Evolutionary conservation across 495 filamentous ascomycete species (phyloP), one percentile per base, ranked within the genome.

Genomic region (Penicillium cinerascens): DNA sequence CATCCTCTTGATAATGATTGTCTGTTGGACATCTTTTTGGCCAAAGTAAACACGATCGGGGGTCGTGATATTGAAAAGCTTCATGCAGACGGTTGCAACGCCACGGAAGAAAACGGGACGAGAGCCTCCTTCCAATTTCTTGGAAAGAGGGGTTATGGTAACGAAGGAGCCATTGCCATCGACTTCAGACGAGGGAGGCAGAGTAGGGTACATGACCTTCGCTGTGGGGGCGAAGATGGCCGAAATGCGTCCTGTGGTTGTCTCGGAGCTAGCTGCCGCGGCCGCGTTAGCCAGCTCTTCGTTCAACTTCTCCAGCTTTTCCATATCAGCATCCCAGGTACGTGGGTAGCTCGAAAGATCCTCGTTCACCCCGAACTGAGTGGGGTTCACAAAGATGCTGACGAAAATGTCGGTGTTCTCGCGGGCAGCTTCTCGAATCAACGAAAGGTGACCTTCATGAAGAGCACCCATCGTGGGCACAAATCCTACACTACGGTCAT

Each of bases 401-500:
- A 97, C 88, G 49, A 96, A 84, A 44, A 97, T 85, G 56, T 87
- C 79, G 52, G 87, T 83, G 70, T 91, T 93, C 63, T 95, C 89
- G 48, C 77, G 68, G 0, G 92, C 95, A 6, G 93, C 93, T 56
- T 85, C 79, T 27, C 91, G 91, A 61, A 96, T 88, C 6, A 97
- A 76, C 11, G 88, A 87, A 27, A 97, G 71, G 67, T 98, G 93
- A 22, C 93, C 93, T 51, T 87, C 80, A 68, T 98, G 93, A 0
- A 98, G 80, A 15, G 93, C 93, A 36, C 93, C 93, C 92, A 98
- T 97, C 9, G 93, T 98, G 0, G 93, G 93, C 7, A 98, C 90
- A 9, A 98, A 82, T 40, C 87, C 91, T 43, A 98, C 83, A 16
- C 84, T 84, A 27, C 86, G 82, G 63, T 85, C 78, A 55, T 83